Evolutionary conservation across 495 filamentous ascomycete genomes (phyloP).

Genomic region (Lasiosphaeris hirsuta): DNA sequence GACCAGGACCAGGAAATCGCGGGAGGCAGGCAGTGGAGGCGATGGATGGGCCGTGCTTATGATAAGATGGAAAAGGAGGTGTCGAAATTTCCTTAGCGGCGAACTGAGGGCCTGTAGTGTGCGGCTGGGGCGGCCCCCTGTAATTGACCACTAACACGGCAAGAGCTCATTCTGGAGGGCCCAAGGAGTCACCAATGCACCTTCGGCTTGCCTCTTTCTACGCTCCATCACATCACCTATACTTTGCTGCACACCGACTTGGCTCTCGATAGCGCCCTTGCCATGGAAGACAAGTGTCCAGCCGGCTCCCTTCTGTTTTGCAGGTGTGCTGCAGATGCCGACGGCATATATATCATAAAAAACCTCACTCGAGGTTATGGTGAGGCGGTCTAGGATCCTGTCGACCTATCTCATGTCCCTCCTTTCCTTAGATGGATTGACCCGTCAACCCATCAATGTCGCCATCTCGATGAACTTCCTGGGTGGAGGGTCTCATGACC

Average conservation of each 20-base stretch:
- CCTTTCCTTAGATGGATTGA: neutral
- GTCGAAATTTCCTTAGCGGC: neutral
- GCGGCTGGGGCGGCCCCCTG: neutral
- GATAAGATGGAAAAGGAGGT: conserved; percentile 8
- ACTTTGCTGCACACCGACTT: conserved; percentile 7
- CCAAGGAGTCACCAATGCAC: neutral
- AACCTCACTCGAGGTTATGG: neutral
- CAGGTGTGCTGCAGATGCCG: no score
- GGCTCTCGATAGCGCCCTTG: neutral
- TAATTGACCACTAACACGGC: neutral
- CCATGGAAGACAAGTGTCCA: no score
- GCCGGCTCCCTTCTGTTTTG: no score
- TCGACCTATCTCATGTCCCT: neutral
- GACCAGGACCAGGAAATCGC: neutral
- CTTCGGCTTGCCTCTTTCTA: conserved; percentile 10
- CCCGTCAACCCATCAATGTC: conserved; percentile 5
- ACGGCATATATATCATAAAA: neutral
- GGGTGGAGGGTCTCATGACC: conserved; percentile 24
- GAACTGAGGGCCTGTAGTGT: neutral
- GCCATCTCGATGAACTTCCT: conserved; percentile 10
- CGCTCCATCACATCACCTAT: neutral
- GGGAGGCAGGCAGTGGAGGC: neutral
- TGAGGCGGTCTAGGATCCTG: conserved; percentile 10
- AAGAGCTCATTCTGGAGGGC: neutral
- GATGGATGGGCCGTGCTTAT: neutral